phyloP scores from a whole-genome alignment of 345 rosid genomes.

The Rhizophora mangle region DNA sequence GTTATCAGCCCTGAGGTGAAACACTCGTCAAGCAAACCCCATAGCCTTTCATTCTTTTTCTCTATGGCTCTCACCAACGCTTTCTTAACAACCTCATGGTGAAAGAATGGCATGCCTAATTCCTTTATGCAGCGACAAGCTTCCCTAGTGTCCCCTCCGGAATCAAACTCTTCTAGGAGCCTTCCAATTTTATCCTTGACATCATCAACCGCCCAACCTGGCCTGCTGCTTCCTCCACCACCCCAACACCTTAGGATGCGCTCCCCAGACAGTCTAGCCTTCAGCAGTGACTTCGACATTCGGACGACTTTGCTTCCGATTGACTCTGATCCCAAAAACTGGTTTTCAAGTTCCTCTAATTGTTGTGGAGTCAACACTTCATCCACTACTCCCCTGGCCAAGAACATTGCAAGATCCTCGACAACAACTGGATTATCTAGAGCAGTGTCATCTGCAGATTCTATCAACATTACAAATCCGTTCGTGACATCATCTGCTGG shows the following conservation, averaged over 20 bases:
- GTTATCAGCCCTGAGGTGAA: constrained; percentile 67
- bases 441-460: constrained; percentile 80
- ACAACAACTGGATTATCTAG: constrained; percentile 72
- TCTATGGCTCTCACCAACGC: constrained; percentile 55
- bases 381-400: constrained; percentile 79
- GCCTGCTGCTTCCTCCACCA: constrained; percentile 57
- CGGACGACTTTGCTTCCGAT: constrained; percentile 59
- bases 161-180: constrained; percentile 77
- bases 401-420: constrained; percentile 85
- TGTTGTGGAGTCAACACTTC: constrained; percentile 78
- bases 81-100: constrained; percentile 83
- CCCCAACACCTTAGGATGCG: constrained; percentile 89
- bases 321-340: constrained; percentile 45
- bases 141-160: constrained; percentile 67
- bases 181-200: constrained; percentile 64
- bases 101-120: constrained; percentile 81
- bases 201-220: constrained; percentile 68
- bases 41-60: constrained; percentile 54
- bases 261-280: constrained; percentile 76
- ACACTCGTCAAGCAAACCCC: constrained; percentile 56
- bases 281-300: constrained; percentile 68
- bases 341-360: constrained; percentile 57
- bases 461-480: constrained; percentile 67
- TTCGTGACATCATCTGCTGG: constrained; percentile 61
- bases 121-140: constrained; percentile 82